Conservation (phyloP, 75 land plant genomes). For the Azolla pinnata region DNA sequence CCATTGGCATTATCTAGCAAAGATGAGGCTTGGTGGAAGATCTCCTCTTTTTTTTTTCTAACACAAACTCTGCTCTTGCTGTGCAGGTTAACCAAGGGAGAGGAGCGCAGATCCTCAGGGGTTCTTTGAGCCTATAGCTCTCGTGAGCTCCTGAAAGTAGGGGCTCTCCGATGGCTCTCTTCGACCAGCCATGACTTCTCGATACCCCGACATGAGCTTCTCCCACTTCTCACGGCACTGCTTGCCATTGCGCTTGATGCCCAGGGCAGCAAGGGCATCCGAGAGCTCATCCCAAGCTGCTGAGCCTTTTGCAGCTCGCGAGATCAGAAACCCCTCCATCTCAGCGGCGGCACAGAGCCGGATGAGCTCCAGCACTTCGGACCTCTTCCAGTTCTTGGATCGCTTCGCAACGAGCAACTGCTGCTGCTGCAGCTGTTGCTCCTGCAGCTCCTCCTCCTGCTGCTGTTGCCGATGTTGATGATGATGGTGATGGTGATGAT, state of each 20-base stretch:
- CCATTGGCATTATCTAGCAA: too few species aligned
- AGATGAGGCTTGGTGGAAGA: too few species aligned
- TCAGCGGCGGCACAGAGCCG: constrained; percentile 9
- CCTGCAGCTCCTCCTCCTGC: background rate
- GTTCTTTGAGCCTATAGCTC: too few species aligned
- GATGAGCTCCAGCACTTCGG: constrained; percentile 23
- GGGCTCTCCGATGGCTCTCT: constrained; percentile 38
- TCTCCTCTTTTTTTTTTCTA: too few species aligned
- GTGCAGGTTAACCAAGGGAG: too few species aligned
- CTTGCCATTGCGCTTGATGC: constrained; percentile 42
- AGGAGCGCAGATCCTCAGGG: too few species aligned
- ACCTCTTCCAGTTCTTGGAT: constrained; percentile 32
- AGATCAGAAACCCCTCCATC: constrained; percentile 16
- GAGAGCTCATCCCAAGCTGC: constrained; percentile 43
- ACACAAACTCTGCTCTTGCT: too few species aligned
- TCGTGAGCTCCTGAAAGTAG: constrained; percentile 37
- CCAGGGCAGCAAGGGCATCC: constrained; percentile 24
- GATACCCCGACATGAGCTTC: constrained; percentile 43
- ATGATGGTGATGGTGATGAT: too few species aligned
- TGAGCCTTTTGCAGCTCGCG: constrained; percentile 24
- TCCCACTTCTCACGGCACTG: constrained; percentile 51
- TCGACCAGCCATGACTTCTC: constrained; percentile 38
- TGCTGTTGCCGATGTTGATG: constrained; percentile 1
- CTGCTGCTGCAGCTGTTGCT: background rate
- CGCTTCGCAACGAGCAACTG: background rate